Percentiles rank a stretch among this genome's conserved stretches.
Evolutionary conservation across 306 rosid genomes (phyloP).

Genomic region (Alnus glutinosa): DNA sequence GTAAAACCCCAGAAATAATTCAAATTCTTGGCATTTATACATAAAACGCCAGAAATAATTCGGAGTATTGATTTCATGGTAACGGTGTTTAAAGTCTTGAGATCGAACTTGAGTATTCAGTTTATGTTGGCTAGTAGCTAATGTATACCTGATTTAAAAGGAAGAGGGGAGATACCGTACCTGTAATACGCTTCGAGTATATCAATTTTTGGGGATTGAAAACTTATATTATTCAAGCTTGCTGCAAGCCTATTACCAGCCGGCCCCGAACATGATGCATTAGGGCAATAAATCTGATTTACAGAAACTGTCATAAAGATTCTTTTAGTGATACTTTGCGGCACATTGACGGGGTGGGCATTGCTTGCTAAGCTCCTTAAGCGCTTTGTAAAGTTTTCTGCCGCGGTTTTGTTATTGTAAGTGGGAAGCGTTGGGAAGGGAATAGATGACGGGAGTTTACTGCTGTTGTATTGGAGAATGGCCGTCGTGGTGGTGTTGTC

Average conservation of each 20-base stretch:
- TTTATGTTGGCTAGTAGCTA: no score
- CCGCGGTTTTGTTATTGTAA: constrained; percentile 31
- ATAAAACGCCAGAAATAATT: no score
- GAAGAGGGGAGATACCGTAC: constrained; percentile 28
- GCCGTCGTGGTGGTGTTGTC: constrained; percentile 47
- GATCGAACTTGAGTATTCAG: no score
- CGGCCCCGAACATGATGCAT: constrained; percentile 40
- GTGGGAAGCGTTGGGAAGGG: constrained; percentile 28
- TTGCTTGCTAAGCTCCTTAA: constrained; percentile 35
- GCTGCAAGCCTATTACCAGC: constrained; percentile 40
- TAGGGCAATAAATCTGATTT: constrained; percentile 33
- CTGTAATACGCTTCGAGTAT: constrained; percentile 55
- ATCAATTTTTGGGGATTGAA: constrained; percentile 30
- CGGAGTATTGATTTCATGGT: no score
- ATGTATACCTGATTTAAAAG: background rate
- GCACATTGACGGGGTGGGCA: constrained; percentile 35
- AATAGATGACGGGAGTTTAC: constrained; percentile 10
- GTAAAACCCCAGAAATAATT: no score
- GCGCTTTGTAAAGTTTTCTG: constrained; percentile 24
- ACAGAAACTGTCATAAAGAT: constrained; percentile 35
- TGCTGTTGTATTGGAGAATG: constrained; percentile 38
- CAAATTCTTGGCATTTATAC: no score
- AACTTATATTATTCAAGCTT: constrained; percentile 53
- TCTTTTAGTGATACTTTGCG: constrained; percentile 24
- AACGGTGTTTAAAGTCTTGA: no score